These are phyloP conservation scores for Syzygium jambos DNA, from an alignment of 345 rosid species.

Conservation along the genomic window DNA sequence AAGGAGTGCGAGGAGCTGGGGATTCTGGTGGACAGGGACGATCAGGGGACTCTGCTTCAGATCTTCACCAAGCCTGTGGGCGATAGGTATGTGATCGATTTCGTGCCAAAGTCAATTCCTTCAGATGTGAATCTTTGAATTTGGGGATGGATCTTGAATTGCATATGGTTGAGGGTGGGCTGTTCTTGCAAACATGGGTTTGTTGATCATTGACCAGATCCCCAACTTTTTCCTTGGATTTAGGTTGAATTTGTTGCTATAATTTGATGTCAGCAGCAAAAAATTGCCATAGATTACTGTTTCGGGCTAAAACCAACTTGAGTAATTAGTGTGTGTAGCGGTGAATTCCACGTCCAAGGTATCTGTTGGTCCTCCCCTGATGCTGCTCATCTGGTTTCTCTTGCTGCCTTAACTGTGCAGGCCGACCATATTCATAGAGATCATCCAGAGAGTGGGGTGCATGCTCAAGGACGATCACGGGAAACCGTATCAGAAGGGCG, in stretches of 20 bases:
- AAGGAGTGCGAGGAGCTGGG: slow-evolving; percentile 85
- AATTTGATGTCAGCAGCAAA: neutral
- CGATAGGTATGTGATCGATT: slow-evolving; percentile 43
- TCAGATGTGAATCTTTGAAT: neutral
- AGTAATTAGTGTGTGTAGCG: neutral
- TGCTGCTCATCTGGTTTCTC: neutral
- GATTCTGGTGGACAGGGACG: slow-evolving; percentile 88
- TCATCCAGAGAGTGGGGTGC: slow-evolving; percentile 88
- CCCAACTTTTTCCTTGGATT: neutral
- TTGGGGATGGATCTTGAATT: neutral
- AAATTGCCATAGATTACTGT: neutral
- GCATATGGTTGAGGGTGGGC: neutral
- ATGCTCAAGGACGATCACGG: slow-evolving; percentile 63
- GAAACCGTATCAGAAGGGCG: slow-evolving; percentile 73
- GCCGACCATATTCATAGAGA: slow-evolving; percentile 94
- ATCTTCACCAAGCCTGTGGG: slow-evolving; percentile 96
- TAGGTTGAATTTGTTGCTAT: neutral
- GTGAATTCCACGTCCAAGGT: neutral
- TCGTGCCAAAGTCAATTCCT: neutral
- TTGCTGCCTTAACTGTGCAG: slow-evolving; percentile 13
- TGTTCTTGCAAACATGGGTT: neutral
- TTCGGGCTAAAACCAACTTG: neutral
- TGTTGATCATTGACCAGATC: neutral
- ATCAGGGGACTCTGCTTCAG: slow-evolving; percentile 92
- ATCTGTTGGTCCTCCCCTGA: neutral